These are phyloP conservation scores for Begonia fuchsioides DNA, from an alignment of 306 rosid species.

Conservation along the genomic window DNA sequence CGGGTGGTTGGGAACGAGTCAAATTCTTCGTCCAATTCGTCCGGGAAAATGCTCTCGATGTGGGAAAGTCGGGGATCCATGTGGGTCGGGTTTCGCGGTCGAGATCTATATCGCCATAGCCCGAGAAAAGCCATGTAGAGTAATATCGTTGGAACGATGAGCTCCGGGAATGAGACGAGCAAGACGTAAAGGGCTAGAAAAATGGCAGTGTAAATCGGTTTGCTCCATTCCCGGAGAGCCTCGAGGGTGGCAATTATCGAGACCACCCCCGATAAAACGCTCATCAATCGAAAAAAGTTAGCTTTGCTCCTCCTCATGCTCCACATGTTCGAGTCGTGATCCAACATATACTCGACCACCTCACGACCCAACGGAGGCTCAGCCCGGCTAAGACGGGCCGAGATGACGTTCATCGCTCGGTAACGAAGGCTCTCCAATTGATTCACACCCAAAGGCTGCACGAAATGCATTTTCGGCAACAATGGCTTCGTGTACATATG, in stretches of 20 bases:
- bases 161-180: slow-evolving; percentile 27
- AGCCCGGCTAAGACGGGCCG: slow-evolving; percentile 31
- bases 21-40: slow-evolving; percentile 48
- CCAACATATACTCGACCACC: slow-evolving; percentile 54
- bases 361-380: slow-evolving; percentile 41
- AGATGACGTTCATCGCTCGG: slow-evolving; percentile 41
- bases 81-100: slow-evolving; percentile 45
- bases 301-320: slow-evolving; percentile 54
- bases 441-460: slow-evolving; percentile 32
- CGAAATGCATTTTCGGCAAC: slow-evolving; percentile 50
- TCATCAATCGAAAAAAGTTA: slow-evolving; percentile 38
- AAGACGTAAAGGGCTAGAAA: slow-evolving; percentile 20
- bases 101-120: slow-evolving; percentile 30
- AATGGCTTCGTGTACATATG: slow-evolving; percentile 34
- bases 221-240: slow-evolving; percentile 33
- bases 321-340: slow-evolving; percentile 40
- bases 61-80: slow-evolving; percentile 45
- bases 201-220: slow-evolving; percentile 23
- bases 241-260: slow-evolving; percentile 26
- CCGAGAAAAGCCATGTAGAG: slow-evolving; percentile 31
- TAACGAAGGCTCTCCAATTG: slow-evolving; percentile 34
- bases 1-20: slow-evolving; percentile 46
- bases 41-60: slow-evolving; percentile 28
- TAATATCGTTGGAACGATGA: slow-evolving; percentile 22
- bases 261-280: slow-evolving; percentile 29